Base-by-base conservation (phyloP, 345 rosid genomes). In the Euphorbia lathyris region DNA sequence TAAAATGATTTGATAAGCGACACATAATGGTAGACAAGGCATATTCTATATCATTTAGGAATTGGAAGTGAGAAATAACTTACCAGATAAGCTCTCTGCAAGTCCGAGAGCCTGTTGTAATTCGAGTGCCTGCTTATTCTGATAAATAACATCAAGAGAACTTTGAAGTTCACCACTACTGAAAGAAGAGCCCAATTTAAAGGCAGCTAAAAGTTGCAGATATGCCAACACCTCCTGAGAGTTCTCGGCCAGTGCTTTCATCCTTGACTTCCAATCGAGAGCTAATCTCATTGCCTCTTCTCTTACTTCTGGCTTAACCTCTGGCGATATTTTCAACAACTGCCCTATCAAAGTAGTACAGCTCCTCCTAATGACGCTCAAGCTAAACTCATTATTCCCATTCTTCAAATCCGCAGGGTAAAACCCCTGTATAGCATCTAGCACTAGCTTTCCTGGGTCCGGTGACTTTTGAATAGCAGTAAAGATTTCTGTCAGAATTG, bases 141-240 rank as follows among this genome's bases (percentile, higher is more conserved):
- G 83, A 73, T 68, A 70, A 62, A 74, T 70, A 36, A 29, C 48
- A 77, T 82, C 76, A 17, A 79, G 80, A 58, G 71, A 73, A 57
- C 27, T 57, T 10, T 58, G 68, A 20, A 82, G 66, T 58, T 83
- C 85, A 12, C 67, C 70, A 2, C 45, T 38, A 65, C 67, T 69
- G 26, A 85, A 83, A 42, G 71, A 22, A 69, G 71, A 67, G 34
- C 69, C 79, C 74, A 83, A 69, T 67, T 76, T 68, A 59, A 78
- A 85, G 42, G 79, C 75, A 70, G 84, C 82, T 48, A 87, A 48
- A 71, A 85, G 77, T 63, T 78, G 74, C 60, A 85, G 68, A 72
- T 83, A 80, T 29, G 80, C 77, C 71, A 85, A 71, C 57, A 83
- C 80, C 70, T 81, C 87, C 58, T 71, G 61, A 34, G 79, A 70